Evolutionary conservation across 2,329 filamentous ascomycete genomes (phyloP).

Genomic region (Myriangium duriaei): DNA sequence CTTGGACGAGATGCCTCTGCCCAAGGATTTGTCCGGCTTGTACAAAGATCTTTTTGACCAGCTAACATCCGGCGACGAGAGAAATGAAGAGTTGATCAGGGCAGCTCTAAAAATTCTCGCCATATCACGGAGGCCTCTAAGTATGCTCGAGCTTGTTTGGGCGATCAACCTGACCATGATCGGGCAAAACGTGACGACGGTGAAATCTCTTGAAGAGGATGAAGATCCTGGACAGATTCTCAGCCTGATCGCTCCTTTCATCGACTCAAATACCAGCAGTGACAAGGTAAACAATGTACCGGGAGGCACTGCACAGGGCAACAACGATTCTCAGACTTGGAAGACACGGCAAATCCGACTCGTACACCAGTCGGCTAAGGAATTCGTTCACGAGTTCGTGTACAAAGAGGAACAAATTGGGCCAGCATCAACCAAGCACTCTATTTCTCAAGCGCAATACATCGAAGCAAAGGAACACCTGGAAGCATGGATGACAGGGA

Average conservation of each 20-base stretch:
- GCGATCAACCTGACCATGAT: background rate
- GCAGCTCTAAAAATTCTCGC: conserved; percentile 1
- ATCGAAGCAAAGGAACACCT: background rate
- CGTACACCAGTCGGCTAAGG: conserved; percentile 2
- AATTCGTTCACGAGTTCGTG: conserved; percentile 3
- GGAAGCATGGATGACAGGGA: background rate
- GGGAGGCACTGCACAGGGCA: too few species aligned
- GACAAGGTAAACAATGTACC: too few species aligned
- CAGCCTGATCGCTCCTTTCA: conserved; percentile 1
- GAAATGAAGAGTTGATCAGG: background rate
- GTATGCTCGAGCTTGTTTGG: conserved; percentile 3
- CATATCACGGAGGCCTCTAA: background rate
- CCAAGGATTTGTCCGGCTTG: background rate
- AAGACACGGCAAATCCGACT: conserved; percentile 2
- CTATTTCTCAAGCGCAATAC: too few species aligned
- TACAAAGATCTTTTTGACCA: background rate
- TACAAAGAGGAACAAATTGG: too few species aligned
- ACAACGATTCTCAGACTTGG: background rate
- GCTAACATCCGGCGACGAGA: background rate
- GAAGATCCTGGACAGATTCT: background rate
- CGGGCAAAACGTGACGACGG: background rate
- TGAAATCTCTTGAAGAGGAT: background rate
- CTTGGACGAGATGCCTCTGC: background rate
- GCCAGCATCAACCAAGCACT: too few species aligned
- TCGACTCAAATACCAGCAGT: too few species aligned